Percentiles rank a stretch among this genome's conserved stretches.
Conservation (phyloP, 2,329 filamentous ascomycete genomes). For the Colletotrichum sublineola region DNA sequence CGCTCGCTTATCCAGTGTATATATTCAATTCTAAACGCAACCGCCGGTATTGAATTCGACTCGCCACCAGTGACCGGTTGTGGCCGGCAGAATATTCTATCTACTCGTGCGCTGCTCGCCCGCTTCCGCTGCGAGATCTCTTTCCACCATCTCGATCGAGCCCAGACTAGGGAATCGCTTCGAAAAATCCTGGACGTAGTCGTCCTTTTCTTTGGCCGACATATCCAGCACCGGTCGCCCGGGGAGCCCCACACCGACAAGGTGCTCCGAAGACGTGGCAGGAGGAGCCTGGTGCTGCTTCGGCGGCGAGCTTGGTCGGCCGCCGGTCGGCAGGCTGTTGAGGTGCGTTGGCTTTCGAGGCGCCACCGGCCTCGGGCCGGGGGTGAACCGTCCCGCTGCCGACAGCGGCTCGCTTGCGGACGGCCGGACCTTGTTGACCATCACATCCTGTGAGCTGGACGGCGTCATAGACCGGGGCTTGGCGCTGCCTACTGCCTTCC, state of each 20-base stretch:
- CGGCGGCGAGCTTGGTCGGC: conserved; percentile 59
- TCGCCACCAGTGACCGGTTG: neutral
- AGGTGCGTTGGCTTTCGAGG: conserved; percentile 74
- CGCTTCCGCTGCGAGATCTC: conserved; percentile 63
- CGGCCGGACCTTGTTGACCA: conserved; percentile 42
- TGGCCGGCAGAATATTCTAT: conserved; percentile 10
- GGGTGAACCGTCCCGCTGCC: conserved; percentile 43
- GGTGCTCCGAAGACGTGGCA: conserved; percentile 50
- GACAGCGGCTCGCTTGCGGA: conserved; percentile 46
- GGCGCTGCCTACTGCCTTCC: conserved; percentile 62
- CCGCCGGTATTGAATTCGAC: neutral
- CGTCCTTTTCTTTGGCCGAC: conserved; percentile 72
- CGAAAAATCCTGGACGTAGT: conserved; percentile 79
- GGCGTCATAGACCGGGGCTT: conserved; percentile 50
- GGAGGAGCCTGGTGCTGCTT: conserved; percentile 52
- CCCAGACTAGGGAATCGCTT: conserved; percentile 89
- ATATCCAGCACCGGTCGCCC: conserved; percentile 67
- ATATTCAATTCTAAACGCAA: conserved; percentile 23
- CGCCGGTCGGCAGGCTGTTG: conserved; percentile 65
- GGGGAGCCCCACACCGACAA: conserved; percentile 61
- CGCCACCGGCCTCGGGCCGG: conserved; percentile 61
- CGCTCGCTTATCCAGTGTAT: conserved; percentile 35
- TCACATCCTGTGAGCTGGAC: conserved; percentile 39
- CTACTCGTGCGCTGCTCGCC: conserved; percentile 40
- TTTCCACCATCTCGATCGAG: conserved; percentile 90